Base-by-base conservation (phyloP, 768 basidiomycete genomes). In the Crucibulum laeve region DNA sequence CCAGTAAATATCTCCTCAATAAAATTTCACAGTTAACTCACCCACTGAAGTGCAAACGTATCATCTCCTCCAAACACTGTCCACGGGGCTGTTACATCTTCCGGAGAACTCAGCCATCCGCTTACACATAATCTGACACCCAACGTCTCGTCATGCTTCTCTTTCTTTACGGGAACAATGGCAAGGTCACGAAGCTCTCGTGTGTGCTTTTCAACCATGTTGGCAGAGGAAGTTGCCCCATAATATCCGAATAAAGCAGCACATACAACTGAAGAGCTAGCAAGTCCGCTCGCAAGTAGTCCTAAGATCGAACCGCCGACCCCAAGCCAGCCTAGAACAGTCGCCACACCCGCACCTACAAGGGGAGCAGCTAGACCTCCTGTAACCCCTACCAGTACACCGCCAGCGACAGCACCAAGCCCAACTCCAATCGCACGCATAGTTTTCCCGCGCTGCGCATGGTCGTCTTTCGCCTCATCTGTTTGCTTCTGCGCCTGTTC, bases 221-320 rank as follows among this genome's bases (percentile, higher is more conserved):
- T 59, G 1, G 73, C 73, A 1, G 71, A 72, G 21, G 68, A 65
- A 18, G 58, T 64, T 4, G 77, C 77, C 3, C 78, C 78, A 48
- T 80, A 80, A 2, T 61, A 75, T 1, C 79, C 79, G 53, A 80
- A 80, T 1, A 80, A 57, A 13, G 77, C 69, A n/a, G 76, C 77
- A 49, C 77, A 79, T 0, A 80, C 71, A 14, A 76, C 69, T 10
- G 71, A 70, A 1, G 77, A 79, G 18, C 77, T 68, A 4, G 79
- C 79, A 5, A 80, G 63, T 4, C 75, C 78, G 38, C 63, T 76
- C 3, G 74, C 74, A 10, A 79, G 58, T 42, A 78, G 52, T 4
- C 77, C 76, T 6, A 68, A 64, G 6, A 73, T 64, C 2, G 77
- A 76, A 1, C 78, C 78, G 22, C 79, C 77, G 7, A 80, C 54